Evolutionary conservation across 1,284 basidiomycete species (phyloP).

Genomic region (Malassezia obtusa): DNA sequence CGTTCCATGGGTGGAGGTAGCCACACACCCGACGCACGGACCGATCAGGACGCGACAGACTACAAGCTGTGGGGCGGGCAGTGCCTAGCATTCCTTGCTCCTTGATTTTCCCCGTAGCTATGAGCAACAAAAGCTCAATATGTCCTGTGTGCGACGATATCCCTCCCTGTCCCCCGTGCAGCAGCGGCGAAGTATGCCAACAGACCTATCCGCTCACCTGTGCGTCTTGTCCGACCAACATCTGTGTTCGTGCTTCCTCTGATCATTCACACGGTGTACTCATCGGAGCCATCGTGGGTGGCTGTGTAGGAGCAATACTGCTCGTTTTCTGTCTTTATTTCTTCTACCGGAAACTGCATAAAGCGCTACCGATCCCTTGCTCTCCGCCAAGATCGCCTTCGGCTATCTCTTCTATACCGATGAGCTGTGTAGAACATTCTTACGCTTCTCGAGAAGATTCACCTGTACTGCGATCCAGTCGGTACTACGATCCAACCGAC

Average conservation of each 20-base stretch:
- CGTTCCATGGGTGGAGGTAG: background rate
- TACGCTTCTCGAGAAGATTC: background rate
- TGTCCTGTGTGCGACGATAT: slow-evolving; percentile 5
- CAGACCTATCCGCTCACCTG: slow-evolving; percentile 16
- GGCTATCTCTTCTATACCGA: background rate
- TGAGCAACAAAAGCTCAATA: no score
- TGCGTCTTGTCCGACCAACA: slow-evolving; percentile 7
- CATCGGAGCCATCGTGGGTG: background rate
- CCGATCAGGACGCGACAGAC: background rate
- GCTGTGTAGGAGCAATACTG: background rate
- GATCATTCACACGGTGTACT: background rate
- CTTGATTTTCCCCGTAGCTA: no score
- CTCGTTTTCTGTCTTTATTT: background rate
- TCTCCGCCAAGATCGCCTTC: background rate
- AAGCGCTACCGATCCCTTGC: background rate
- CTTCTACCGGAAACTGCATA: background rate
- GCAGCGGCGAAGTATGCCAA: background rate
- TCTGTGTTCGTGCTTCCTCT: background rate
- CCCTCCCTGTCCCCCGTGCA: slow-evolving; percentile 9
- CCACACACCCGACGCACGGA: background rate
- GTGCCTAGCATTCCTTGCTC: no score
- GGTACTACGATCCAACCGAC: background rate
- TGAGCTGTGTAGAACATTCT: background rate
- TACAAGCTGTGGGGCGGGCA: no score
- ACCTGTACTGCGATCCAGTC: background rate